Percentiles rank a stretch among this genome's conserved stretches.
Conservation (phyloP, 495 filamentous ascomycete genomes). For the Cryomyces minteri region DNA sequence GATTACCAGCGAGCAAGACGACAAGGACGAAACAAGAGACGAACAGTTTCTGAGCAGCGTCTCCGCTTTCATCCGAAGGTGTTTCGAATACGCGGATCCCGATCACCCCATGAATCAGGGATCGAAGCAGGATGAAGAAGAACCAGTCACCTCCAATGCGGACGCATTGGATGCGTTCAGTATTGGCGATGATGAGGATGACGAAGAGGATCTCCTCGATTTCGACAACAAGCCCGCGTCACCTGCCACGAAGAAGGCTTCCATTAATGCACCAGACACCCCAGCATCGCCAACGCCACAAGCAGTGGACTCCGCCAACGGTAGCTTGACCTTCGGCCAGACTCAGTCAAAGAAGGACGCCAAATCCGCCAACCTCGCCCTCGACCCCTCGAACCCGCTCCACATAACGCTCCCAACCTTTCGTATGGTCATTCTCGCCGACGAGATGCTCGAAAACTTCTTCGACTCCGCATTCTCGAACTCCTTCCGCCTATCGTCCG, state of each 20-base stretch:
- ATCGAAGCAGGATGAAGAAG: slow-evolving; percentile 11
- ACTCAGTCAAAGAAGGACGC: slow-evolving; percentile 25
- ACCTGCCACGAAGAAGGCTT: slow-evolving; percentile 4
- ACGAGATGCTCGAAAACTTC: slow-evolving; percentile 88
- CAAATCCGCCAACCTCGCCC: slow-evolving; percentile 64
- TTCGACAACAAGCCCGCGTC: slow-evolving; percentile 19
- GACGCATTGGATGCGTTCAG: slow-evolving; percentile 43
- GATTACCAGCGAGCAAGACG: slow-evolving; percentile 17
- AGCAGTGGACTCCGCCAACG: slow-evolving; percentile 5
- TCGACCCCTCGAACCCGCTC: slow-evolving; percentile 80
- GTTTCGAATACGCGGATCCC: slow-evolving; percentile 96
- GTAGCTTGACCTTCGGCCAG: not conserved
- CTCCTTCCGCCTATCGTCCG: slow-evolving; percentile 48
- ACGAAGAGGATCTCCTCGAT: slow-evolving; percentile 52
- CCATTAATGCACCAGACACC: slow-evolving; percentile 1
- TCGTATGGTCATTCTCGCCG: slow-evolving; percentile 93
- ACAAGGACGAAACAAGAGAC: slow-evolving; percentile 29
- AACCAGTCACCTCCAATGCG: slow-evolving; percentile 11
- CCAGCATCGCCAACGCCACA: slow-evolving; percentile 7
- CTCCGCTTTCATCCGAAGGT: slow-evolving; percentile 84
- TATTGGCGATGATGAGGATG: slow-evolving; percentile 61
- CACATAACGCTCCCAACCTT: slow-evolving; percentile 96
- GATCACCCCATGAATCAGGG: slow-evolving; percentile 48
- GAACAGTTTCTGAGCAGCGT: slow-evolving; percentile 82
- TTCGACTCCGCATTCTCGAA: slow-evolving; percentile 69